Conservation (phyloP, 2,329 filamentous ascomycete species). For the Bertia moriformis region DNA sequence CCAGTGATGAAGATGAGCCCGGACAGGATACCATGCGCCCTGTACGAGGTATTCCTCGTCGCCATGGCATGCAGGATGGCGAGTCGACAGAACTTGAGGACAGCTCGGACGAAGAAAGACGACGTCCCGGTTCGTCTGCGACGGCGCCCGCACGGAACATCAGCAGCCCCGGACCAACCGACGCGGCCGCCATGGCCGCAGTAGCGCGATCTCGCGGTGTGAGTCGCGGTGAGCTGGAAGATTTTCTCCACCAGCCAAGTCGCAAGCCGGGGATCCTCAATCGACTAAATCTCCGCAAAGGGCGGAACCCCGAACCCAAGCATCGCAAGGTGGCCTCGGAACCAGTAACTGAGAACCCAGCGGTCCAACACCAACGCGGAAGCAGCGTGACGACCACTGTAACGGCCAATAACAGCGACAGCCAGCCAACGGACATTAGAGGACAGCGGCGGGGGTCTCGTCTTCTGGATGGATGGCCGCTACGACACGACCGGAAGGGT, state of each 20-base stretch:
- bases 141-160: not conserved
- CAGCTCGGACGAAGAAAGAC: not conserved
- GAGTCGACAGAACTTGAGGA: not conserved
- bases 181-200: not conserved
- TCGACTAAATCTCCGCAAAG: not conserved
- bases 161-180: not conserved
- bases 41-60: not conserved
- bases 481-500: not conserved
- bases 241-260: not conserved
- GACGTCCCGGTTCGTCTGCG: not conserved
- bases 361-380: too few relatives aligned
- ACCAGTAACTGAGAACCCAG: not conserved
- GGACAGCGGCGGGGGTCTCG: too few relatives aligned
- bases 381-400: not conserved
- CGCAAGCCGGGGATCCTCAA: not conserved
- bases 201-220: not conserved
- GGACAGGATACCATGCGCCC: not conserved
- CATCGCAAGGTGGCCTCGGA: not conserved
- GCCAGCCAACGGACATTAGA: too few relatives aligned
- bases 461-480: not conserved
- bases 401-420: not conserved
- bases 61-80: not conserved
- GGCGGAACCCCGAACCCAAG: not conserved
- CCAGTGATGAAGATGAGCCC: not conserved
- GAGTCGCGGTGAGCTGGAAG: not conserved